Conservation (phyloP, 148 eudicot species). For the Cornus controversa region DNA sequence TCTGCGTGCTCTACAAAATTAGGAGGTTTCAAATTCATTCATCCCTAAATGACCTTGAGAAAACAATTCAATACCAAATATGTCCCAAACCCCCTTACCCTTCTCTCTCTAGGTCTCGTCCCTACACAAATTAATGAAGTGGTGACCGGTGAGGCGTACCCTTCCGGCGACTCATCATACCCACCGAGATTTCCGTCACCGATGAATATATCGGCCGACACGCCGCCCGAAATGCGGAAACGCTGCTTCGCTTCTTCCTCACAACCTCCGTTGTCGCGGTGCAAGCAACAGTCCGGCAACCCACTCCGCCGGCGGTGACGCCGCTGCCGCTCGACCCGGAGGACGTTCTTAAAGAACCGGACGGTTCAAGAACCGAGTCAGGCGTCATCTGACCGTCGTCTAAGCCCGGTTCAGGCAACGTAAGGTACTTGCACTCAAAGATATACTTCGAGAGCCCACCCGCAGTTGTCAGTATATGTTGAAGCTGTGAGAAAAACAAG, state of each 20-base stretch:
- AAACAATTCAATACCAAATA: background rate
- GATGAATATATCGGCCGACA: conserved; percentile 23
- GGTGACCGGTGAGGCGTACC: conserved; percentile 51
- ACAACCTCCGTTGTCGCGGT: conserved; percentile 37
- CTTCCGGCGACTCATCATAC: conserved; percentile 38
- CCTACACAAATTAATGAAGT: conserved; percentile 25
- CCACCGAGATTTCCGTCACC: conserved; percentile 15
- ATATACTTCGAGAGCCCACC: conserved; percentile 21
- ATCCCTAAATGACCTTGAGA: background rate
- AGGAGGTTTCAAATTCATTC: background rate
- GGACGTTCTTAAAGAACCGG: conserved; percentile 24
- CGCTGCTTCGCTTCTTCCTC: conserved; percentile 34
- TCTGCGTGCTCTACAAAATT: background rate
- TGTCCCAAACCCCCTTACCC: background rate
- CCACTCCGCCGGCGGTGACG: conserved; percentile 14
- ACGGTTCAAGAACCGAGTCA: conserved; percentile 37
- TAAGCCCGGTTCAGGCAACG: conserved; percentile 29
- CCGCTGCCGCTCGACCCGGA: conserved; percentile 31
- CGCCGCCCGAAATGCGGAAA: conserved; percentile 9
- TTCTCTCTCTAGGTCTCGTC: background rate
- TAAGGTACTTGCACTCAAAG: conserved; percentile 21
- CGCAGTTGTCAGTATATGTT: conserved; percentile 27
- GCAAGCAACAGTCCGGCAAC: conserved; percentile 21
- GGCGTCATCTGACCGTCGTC: conserved; percentile 47
- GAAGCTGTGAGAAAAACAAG: conserved; percentile 29